phyloP scores from a whole-genome alignment of 2,329 filamentous ascomycete species.

The Paecilomyces sp. region DNA sequence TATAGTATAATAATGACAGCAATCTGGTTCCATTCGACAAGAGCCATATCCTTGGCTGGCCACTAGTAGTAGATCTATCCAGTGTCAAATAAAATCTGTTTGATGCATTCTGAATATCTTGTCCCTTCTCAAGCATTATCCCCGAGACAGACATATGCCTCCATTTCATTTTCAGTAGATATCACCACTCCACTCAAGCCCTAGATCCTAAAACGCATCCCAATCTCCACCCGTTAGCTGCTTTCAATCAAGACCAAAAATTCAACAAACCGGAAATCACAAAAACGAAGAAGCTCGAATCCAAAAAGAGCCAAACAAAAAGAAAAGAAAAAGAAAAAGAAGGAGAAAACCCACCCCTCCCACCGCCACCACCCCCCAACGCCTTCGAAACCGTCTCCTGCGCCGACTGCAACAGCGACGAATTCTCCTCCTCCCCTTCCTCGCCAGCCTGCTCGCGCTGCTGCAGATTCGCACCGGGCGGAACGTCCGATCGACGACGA shows the following conservation, averaged over 20 bases:
- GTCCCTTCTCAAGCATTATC: too few relatives aligned
- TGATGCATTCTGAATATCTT: too few relatives aligned
- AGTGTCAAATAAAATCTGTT: too few relatives aligned
- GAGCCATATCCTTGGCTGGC: not conserved
- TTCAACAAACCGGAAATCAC: too few relatives aligned
- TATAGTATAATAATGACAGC: not conserved
- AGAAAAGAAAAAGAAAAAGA: not conserved
- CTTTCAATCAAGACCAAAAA: not conserved
- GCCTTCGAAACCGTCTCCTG: constrained; percentile 7
- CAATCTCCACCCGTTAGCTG: not conserved
- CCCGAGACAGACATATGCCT: too few relatives aligned
- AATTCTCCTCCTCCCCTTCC: constrained; percentile 1
- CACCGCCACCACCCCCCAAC: constrained; percentile 1
- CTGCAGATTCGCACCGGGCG: constrained; percentile 2
- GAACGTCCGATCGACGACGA: constrained; percentile 1
- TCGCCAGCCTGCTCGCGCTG: constrained; percentile 1
- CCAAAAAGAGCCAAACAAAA: not conserved
- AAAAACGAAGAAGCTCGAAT: too few relatives aligned
- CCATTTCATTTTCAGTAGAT: not conserved
- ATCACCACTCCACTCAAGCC: not conserved
- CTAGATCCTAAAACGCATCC: not conserved
- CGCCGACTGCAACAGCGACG: constrained; percentile 1
- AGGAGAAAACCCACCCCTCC: not conserved
- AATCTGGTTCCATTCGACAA: not conserved
- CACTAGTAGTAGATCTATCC: too few relatives aligned